Evolutionary conservation across 2,329 filamentous ascomycete genomes (phyloP), one percentile per base, ranked within the genome.

Genomic region (Hymenotorrendiella dingleyae): DNA sequence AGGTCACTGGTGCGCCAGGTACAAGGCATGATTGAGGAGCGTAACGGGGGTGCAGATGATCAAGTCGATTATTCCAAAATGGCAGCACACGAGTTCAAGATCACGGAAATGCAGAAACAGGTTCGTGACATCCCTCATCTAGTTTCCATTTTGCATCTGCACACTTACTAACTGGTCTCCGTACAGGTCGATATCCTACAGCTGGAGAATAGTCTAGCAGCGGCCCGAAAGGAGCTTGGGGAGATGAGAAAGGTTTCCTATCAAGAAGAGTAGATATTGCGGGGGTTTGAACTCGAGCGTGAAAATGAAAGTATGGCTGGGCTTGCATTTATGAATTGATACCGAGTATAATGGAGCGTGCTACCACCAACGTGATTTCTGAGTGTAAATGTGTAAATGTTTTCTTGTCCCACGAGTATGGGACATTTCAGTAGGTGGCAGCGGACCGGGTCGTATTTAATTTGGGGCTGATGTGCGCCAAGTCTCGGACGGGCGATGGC

Each of bases 41-140:
- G 87, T 59, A 82, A 86, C 62, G 75, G 78, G 49, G 87, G 88
- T 33, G 75, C 78, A 49, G 87, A 88, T 32, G 87, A 91, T 26
- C 89, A 95, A 42, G 80, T 94, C 17, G 93, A 98, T 64, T 98
- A 97, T 66, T 73, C 76, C 32, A 86, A 89, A 69, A 71, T 98
- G 35, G 90, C 86, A 49, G 81, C 84, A 23, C 91, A 96, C 66
- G 93, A 98, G 69, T 97, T 98, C 74, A 98, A 98, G 76, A 89
- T 96, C 39, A 78, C 84, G 57, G 90, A 98, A 70, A 98, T 98
- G 93, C 93, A 98, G 70, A 93, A 98, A 63, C 93, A 98, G 86
- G 90, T 95, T 74, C 58, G 76, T 74, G 33, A n/a, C n/a, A n/a
- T n/a, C n/a, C n/a, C n/a, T n/a, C n/a, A n/a, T n/a, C n/a, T n/a